Evolutionary conservation across 1,139 yeast genomes (phyloP).

Genomic region (Scheffersomyces cryptocercus): DNA sequence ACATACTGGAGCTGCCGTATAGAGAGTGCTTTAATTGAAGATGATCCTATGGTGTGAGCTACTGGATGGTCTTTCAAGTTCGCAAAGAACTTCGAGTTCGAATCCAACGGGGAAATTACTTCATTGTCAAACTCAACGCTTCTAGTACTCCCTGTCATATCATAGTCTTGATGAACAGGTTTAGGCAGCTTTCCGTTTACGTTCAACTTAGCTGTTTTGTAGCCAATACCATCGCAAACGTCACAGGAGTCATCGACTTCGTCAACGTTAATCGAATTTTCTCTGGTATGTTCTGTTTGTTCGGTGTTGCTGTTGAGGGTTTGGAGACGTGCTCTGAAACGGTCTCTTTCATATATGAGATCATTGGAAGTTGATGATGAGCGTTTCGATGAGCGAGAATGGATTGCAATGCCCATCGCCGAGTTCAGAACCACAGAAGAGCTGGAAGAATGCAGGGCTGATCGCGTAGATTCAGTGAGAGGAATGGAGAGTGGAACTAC

Average conservation of each 20-base stretch:
- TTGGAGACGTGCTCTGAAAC: conserved; percentile 43
- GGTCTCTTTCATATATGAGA: conserved; percentile 41
- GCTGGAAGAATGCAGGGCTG: neutral
- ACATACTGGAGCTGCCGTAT: conserved; percentile 32
- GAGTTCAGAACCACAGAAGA: neutral
- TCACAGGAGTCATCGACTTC: conserved; percentile 23
- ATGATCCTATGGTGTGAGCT: neutral
- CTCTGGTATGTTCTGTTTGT: conserved; percentile 3
- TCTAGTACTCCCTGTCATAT: neutral
- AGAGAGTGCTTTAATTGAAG: conserved; percentile 23
- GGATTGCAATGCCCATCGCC: no score
- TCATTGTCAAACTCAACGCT: neutral
- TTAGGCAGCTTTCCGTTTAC: conserved; percentile 8
- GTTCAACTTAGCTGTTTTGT: conserved; percentile 41
- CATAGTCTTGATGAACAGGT: neutral
- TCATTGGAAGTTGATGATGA: conserved; percentile 47
- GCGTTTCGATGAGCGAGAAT: conserved; percentile 25
- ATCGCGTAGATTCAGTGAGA: neutral
- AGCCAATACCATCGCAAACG: conserved; percentile 39
- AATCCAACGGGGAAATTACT: conserved; percentile 25
- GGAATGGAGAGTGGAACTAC: neutral
- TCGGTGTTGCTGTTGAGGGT: conserved; percentile 25
- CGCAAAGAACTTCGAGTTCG: conserved; percentile 20
- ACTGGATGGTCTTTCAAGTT: conserved; percentile 3
- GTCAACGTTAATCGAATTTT: neutral